phyloP scores from a whole-genome alignment of 2,329 filamentous ascomycete species.

The Claviceps sp. region DNA sequence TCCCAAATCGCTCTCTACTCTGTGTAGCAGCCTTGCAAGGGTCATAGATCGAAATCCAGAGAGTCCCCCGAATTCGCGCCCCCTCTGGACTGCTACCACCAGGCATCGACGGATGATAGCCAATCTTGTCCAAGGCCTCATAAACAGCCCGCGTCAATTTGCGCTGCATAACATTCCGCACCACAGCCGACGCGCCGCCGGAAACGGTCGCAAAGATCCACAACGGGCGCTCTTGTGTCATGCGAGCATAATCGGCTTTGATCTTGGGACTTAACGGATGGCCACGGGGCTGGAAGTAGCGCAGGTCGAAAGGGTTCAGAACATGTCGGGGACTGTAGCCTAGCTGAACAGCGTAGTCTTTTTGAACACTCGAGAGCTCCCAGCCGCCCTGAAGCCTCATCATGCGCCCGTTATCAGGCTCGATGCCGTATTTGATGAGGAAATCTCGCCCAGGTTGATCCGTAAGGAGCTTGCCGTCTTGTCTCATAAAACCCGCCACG shows the following conservation, averaged over 20 bases:
- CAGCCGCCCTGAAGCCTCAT: constrained; percentile 4
- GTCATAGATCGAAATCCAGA: constrained; percentile 12
- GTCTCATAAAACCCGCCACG: constrained; percentile 10
- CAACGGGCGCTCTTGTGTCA: constrained; percentile 15
- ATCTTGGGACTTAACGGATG: constrained; percentile 17
- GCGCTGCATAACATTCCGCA: constrained; percentile 13
- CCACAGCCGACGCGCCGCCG: constrained; percentile 10
- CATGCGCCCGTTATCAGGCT: constrained; percentile 13
- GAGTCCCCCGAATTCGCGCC: constrained; percentile 13
- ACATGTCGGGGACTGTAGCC: constrained; percentile 17
- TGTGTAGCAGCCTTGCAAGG: constrained; percentile 9
- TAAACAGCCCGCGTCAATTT: constrained; percentile 17
- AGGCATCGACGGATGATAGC: constrained; percentile 9
- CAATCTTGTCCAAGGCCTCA: constrained; percentile 14
- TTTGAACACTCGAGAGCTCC: constrained; percentile 6
- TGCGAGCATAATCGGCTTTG: constrained; percentile 16
- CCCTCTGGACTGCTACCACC: constrained; percentile 1
- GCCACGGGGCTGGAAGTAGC: constrained; percentile 19
- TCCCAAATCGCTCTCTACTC: constrained; percentile 11
- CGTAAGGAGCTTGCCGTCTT: constrained; percentile 15
- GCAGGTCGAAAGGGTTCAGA: constrained; percentile 20
- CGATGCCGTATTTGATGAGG: constrained; percentile 12
- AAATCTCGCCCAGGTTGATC: constrained; percentile 17
- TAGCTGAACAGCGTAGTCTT: constrained; percentile 13
- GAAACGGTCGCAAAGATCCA: constrained; percentile 18